phyloP scores from a whole-genome alignment of 2,329 filamentous ascomycete genomes.

The Ophiostoma fasciatum region DNA sequence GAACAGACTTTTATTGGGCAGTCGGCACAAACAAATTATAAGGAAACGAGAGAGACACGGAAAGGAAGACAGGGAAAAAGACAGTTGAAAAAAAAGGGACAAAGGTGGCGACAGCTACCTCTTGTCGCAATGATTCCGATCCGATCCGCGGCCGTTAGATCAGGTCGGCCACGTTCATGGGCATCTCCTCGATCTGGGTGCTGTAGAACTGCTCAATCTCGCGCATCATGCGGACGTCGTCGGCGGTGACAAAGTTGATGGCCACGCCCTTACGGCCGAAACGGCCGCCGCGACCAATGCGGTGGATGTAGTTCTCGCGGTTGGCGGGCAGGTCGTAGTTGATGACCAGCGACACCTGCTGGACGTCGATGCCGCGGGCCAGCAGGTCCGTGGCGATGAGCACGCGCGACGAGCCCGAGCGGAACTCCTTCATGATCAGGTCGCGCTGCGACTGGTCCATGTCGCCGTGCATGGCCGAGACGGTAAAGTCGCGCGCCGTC shows the following conservation, averaged over 20 bases:
- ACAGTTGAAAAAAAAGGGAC: background rate
- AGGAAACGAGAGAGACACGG: background rate
- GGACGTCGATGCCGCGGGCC: conserved; percentile 98
- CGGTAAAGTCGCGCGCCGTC: conserved; percentile 94
- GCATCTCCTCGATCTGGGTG: conserved; percentile 99
- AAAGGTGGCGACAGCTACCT: too few relatives aligned
- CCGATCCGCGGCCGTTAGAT: too few relatives aligned
- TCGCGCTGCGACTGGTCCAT: conserved; percentile 98
- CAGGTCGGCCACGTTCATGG: conserved; percentile 76
- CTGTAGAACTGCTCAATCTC: conserved; percentile 99
- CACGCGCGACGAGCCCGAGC: conserved; percentile 94
- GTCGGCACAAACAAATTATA: too few relatives aligned
- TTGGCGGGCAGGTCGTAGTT: conserved; percentile 99
- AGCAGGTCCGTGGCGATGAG: conserved; percentile 95
- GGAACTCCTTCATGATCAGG: conserved; percentile 99
- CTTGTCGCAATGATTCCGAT: too few relatives aligned
- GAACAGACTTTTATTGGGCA: too few relatives aligned
- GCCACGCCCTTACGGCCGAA: conserved; percentile 99
- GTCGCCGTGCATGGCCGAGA: conserved; percentile 99
- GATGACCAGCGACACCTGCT: conserved; percentile 99
- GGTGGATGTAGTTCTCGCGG: conserved; percentile 99
- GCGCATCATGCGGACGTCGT: conserved; percentile 99
- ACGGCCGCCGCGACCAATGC: conserved; percentile 97
- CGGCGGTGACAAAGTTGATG: conserved; percentile 99
- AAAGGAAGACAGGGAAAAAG: background rate